phyloP scores from a whole-genome alignment of 305 asterid genomes.

The Nicotiana rustica region DNA sequence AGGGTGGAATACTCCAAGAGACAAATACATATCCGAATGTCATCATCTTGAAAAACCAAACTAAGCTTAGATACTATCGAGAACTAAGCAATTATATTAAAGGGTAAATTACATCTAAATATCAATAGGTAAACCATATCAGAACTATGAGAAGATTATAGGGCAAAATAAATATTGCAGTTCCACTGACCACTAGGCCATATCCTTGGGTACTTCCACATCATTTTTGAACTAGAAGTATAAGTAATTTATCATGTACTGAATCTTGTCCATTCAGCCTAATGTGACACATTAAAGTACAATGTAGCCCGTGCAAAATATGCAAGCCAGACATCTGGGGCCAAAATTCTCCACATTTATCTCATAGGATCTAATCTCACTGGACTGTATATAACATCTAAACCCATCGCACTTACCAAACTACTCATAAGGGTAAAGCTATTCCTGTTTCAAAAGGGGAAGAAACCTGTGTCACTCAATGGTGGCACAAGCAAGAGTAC shows the following conservation, averaged over 20 bases:
- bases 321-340: not conserved
- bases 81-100: not conserved
- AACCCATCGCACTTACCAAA: constrained; percentile 12
- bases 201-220: constrained; percentile 20
- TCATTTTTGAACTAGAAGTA: constrained; percentile 17
- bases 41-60: not conserved
- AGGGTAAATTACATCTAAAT: not conserved
- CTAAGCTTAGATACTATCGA: not conserved
- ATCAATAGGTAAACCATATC: not conserved
- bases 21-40: constrained; percentile 5
- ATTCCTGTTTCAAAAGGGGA: not conserved
- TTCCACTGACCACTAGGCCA: not conserved
- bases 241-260: not conserved
- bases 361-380: constrained; percentile 26
- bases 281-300: not conserved
- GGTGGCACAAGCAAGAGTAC: not conserved
- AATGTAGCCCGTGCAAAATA: not conserved
- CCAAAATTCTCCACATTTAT: constrained; percentile 4
- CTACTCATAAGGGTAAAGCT: not conserved
- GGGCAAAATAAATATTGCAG: constrained; percentile 6
- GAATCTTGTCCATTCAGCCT: not conserved
- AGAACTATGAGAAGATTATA: not conserved
- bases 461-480: not conserved
- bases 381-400: not conserved
- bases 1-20: constrained; percentile 1